Evolutionary conservation across 208 protist genomes (phyloP), one percentile per base, ranked within the genome.

Genomic region (Trichomonas vaginalis): DNA sequence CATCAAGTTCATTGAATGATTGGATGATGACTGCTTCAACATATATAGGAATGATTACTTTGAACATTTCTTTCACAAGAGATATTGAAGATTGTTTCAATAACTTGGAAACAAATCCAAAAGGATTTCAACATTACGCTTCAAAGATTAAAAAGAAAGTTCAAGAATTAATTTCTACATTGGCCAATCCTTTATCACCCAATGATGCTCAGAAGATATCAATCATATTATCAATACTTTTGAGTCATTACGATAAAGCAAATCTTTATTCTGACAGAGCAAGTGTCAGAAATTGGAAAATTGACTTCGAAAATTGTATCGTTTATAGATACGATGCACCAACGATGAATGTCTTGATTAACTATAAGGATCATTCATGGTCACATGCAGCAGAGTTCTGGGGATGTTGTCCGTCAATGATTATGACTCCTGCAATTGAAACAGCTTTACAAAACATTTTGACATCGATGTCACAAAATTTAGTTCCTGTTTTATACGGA

Each of bases 31-130:
- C 40, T 17, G 45, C 35, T 48, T n/a, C 86, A 45, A 45, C 45
- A 51, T 92, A 92, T 51, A 92, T 92, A 39, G 45, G 15, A 35
- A 39, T 92, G 23, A 48, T 92, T 17, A 92, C 86, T 12, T 9
- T 92, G 0, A 23, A 92, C 14, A 42, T 92, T 51, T 35, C 45
- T 2, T 92, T 56, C n/a, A 92, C 86, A 39, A 35, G 45, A n/a
- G 86, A 51, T 9, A 51, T 92, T 56, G 86, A 92, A 92, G 86
- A 92, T 15, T 92, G 86, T 32, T 92, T 92, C n/a, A 92, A 51
- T 32, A 92, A 92, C n/a, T 39, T 56, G 0, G 86, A 92, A 51
- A 51, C 45, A 39, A 51, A 48, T 51, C 86, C 86, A 17, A 48
- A 92, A 51, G 40, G 15, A 39, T 92, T 92, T 32, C 8, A 45